A percentile compares a stretch with the other conserved stretches of the same genome.
Conservation (phyloP, 2,329 filamentous ascomycete species). For the Ophiostoma quercus region DNA sequence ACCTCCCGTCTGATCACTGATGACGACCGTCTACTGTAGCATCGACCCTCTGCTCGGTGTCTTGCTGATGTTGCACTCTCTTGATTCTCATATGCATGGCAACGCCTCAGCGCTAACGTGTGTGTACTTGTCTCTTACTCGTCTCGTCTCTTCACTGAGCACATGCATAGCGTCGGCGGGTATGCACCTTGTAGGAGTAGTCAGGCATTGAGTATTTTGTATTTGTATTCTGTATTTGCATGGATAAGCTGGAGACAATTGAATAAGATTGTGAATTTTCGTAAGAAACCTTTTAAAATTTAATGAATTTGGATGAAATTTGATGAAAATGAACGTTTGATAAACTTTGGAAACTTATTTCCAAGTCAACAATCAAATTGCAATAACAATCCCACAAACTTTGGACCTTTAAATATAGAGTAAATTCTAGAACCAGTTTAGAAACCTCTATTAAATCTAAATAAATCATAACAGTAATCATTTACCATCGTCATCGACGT, state of each 20-base stretch:
- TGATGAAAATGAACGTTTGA: too few species aligned
- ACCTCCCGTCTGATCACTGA: too few species aligned
- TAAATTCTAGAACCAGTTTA: background rate
- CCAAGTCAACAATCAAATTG: too few species aligned
- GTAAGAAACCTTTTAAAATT: too few species aligned
- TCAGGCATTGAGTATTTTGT: background rate
- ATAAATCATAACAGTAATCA: too few species aligned
- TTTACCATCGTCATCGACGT: background rate
- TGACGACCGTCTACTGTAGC: background rate
- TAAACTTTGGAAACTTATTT: too few species aligned
- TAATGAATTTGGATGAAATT: too few species aligned
- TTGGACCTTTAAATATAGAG: too few species aligned
- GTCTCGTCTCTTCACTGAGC: background rate
- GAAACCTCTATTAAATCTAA: background rate
- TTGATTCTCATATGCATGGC: background rate
- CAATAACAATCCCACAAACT: too few species aligned
- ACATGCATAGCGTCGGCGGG: conserved; percentile 23
- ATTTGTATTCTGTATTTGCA: background rate
- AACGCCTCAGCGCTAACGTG: conserved; percentile 12
- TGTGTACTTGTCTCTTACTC: too few species aligned
- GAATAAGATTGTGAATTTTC: background rate
- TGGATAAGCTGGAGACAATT: too few species aligned
- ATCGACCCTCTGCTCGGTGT: background rate
- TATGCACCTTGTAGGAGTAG: conserved; percentile 16
- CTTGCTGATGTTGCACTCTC: background rate